Percentiles rank a stretch among this genome's conserved stretches.
Evolutionary conservation across 139 green algal species (phyloP).

Genomic region (Dunaliella sp.): DNA sequence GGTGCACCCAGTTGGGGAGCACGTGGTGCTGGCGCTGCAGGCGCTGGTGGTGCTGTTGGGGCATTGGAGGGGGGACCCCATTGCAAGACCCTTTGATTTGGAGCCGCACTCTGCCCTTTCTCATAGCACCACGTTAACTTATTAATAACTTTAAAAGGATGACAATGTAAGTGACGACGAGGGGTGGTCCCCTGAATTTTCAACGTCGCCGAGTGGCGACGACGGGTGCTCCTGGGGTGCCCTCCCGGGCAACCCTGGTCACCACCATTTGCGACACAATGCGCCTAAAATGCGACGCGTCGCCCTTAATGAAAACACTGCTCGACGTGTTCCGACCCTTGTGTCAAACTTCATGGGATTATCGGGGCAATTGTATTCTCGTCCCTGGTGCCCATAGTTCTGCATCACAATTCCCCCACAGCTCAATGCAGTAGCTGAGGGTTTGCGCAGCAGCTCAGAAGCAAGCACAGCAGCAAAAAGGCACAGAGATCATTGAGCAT

Average conservation of each 20-base stretch:
- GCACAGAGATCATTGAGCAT: too few relatives aligned
- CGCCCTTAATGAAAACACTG: not conserved
- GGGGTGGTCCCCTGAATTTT: not conserved
- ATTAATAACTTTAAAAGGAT: not conserved
- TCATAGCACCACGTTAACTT: not conserved
- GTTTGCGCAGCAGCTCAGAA: too few relatives aligned
- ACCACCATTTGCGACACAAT: not conserved
- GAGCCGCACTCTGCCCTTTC: not conserved
- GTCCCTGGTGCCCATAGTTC: too few relatives aligned
- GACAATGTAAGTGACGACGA: not conserved
- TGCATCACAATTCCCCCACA: too few relatives aligned
- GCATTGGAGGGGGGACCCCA: not conserved
- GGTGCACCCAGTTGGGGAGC: not conserved
- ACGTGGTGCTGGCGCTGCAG: not conserved
- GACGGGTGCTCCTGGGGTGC: not conserved
- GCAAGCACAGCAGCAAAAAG: too few relatives aligned
- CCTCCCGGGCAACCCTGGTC: not conserved
- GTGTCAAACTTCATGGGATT: too few relatives aligned
- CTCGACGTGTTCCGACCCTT: not conserved
- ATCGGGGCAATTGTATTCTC: too few relatives aligned
- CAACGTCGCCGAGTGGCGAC: not conserved
- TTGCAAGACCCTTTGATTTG: not conserved
- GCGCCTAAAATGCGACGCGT: not conserved
- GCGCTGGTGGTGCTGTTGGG: not conserved
- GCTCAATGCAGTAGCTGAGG: too few relatives aligned